phyloP scores from a whole-genome alignment of 1,284 basidiomycete species.

The Ustanciosporium gigantosporum region DNA sequence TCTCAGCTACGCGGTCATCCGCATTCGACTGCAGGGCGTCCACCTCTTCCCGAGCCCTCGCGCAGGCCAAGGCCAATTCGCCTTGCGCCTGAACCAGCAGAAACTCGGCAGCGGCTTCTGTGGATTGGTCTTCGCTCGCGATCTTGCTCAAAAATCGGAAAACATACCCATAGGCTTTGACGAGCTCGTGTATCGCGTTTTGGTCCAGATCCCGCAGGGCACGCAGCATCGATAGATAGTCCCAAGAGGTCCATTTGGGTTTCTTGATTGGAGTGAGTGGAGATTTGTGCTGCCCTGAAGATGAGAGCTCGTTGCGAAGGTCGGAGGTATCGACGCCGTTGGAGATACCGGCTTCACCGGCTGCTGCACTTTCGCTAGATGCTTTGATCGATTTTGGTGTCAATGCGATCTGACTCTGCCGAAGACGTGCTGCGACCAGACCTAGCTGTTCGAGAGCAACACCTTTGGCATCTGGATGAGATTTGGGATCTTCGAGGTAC shows the following conservation, averaged over 20 bases:
- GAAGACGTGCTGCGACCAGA: conserved; percentile 80
- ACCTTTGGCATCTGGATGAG: conserved; percentile 66
- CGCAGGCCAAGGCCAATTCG: conserved; percentile 38
- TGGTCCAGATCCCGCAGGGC: conserved; percentile 61
- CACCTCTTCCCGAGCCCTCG: conserved; percentile 13
- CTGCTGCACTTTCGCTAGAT: not conserved
- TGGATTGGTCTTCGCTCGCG: conserved; percentile 37
- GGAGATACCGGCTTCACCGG: not conserved
- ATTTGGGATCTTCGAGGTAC: conserved; percentile 74
- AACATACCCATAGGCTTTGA: conserved; percentile 70
- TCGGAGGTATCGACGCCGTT: not conserved
- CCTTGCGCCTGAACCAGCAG: conserved; percentile 43
- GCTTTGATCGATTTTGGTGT: not conserved
- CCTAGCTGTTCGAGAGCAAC: conserved; percentile 91
- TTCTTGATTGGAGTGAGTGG: conserved; percentile 4
- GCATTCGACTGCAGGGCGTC: not conserved
- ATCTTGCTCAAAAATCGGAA: conserved; percentile 68
- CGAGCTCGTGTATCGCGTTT: conserved; percentile 68
- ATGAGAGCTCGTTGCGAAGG: no score
- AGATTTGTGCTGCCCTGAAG: not conserved
- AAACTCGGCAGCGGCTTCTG: conserved; percentile 35
- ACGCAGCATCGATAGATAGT: conserved; percentile 29
- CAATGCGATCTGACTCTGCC: conserved; percentile 56
- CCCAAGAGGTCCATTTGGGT: conserved; percentile 14
- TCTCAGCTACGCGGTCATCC: conserved; percentile 2